These are phyloP conservation scores for Corylus avellana DNA, from an alignment of 306 rosid genomes.

Conservation along the genomic window DNA sequence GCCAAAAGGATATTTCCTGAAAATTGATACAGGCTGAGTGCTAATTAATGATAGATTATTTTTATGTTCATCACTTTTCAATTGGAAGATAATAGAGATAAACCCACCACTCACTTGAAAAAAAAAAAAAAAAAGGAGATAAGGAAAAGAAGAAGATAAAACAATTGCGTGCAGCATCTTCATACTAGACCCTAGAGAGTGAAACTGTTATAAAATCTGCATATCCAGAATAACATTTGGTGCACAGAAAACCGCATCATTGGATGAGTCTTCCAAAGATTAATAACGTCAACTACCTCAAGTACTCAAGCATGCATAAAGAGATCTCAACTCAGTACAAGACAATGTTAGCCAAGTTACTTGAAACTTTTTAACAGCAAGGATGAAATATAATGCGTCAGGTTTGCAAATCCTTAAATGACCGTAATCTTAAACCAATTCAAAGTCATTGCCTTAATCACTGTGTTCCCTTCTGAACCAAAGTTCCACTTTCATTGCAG, in stretches of 20 bases:
- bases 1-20: background rate
- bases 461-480: background rate
- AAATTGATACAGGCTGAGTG: background rate
- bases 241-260: background rate
- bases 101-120: background rate
- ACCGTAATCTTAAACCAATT: background rate
- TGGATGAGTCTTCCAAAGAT: background rate
- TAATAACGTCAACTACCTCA: background rate
- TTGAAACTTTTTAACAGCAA: background rate
- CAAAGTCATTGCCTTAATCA: background rate
- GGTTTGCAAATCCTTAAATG: background rate
- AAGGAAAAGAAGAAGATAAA: background rate
- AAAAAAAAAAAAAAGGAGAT: background rate
- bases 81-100: background rate
- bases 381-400: background rate
- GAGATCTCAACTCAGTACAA: background rate
- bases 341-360: background rate
- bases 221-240: background rate
- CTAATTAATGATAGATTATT: background rate
- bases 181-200: background rate
- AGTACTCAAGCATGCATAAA: slow-evolving; percentile 3
- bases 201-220: background rate
- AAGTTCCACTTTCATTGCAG: background rate
- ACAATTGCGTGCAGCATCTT: background rate
- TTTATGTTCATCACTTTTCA: background rate